Base-by-base conservation (phyloP, 768 basidiomycete species). In the Lyophyllum semitale region DNA sequence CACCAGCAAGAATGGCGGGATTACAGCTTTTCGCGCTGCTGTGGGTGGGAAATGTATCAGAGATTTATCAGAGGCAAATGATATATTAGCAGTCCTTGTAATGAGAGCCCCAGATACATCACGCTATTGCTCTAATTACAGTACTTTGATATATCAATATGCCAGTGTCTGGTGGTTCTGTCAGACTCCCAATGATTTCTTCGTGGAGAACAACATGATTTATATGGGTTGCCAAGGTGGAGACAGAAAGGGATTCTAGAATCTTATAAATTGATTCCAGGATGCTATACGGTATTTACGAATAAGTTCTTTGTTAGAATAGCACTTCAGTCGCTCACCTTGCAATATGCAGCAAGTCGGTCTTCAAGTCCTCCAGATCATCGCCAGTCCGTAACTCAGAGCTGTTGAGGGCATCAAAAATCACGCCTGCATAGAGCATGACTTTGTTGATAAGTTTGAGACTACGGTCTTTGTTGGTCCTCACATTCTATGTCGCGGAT, bases 361-460 rank as follows among this genome's bases (percentile, higher is more conserved):
- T 54, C 40, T 66, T 57, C 12, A 69, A 47, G 22, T 51, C 58
- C 11, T 54, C 54, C 1, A 66, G 30, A 2, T 55, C 58, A 2
- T 53, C 32, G 8, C 53, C 47, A 7, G 38, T 41, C 12, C 55
- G 32, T 17, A 57, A 45, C 11, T 63, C 33, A 8, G 63, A 53
- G 20, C 42, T 58, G 32, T 59, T 50, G 11, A 66, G 53, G 1
- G 64, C 61, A 38, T 61, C 60, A 38, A 66, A 68, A n/a, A 69
- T 57, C 2, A 67, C 64, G 20, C 62, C 57, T 17, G 64, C 56
- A 51, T 69, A 68, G 3, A 54, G 57, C 27, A 55, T 48, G 17
- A 67, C 57, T 49, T 69, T 67, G 20, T 60, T 54, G 12, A 66
- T 55, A 17, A 69, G 64, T 48, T 69, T 65, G 7, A 51, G 25